phyloP scores from a whole-genome alignment of 2,329 filamentous ascomycete genomes.

The Escovopsis sp. region DNA sequence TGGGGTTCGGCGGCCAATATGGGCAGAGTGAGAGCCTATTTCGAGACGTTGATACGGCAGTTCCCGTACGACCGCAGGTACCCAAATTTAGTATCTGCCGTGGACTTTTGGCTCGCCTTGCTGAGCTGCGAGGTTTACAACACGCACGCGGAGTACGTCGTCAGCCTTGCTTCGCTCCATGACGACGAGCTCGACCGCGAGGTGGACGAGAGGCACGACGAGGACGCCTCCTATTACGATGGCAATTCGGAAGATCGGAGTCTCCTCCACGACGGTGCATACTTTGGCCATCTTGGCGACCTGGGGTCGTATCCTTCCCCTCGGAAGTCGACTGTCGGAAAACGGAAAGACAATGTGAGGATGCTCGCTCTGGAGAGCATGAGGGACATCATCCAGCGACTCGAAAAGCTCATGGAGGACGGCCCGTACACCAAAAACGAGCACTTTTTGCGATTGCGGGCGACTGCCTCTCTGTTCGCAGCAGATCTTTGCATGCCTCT shows the following conservation, averaged over 20 bases:
- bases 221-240: no score
- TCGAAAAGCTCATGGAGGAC: slow-evolving; percentile 57
- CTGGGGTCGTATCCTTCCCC: neutral
- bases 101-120: slow-evolving; percentile 71
- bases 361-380: slow-evolving; percentile 42
- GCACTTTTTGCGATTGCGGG: slow-evolving; percentile 55
- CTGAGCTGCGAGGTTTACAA: slow-evolving; percentile 72
- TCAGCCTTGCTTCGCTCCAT: slow-evolving; percentile 25
- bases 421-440: slow-evolving; percentile 55
- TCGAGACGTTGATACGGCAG: slow-evolving; percentile 63
- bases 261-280: slow-evolving; percentile 1
- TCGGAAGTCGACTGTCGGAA: slow-evolving; percentile 10
- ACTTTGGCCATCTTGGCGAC: neutral
- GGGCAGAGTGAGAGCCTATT: slow-evolving; percentile 42
- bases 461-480: slow-evolving; percentile 60
- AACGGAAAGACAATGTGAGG: slow-evolving; percentile 25
- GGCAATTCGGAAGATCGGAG: no score
- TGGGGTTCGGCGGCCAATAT: slow-evolving; percentile 34
- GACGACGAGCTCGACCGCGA: slow-evolving; percentile 13
- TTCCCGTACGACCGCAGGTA: slow-evolving; percentile 53
- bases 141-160: slow-evolving; percentile 44
- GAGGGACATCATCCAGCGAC: slow-evolving; percentile 46
- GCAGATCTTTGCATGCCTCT: slow-evolving; percentile 47
- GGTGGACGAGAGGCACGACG: slow-evolving; percentile 7
- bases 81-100: slow-evolving; percentile 44